Base-by-base conservation (phyloP, 1,139 yeast genomes). In the Protomyces inouyei region DNA sequence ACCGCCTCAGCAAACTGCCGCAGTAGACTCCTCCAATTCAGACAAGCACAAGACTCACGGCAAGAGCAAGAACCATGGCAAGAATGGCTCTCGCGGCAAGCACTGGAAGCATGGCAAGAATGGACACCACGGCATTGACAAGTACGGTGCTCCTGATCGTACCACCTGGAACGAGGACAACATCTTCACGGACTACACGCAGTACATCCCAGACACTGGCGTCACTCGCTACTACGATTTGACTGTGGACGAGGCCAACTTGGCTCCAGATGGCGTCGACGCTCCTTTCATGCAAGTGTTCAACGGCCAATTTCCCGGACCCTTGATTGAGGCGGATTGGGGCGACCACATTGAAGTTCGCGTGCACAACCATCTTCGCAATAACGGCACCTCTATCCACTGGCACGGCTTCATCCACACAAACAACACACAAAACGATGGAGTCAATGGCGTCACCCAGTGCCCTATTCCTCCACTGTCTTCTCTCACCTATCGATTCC, bases 391-490 rank as follows among this genome's bases (percentile, higher is more conserved):
- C 74, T 86, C 95, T 2, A 75, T 89, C 70, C 96, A 89, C 76
- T 87, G 88, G 83, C 96, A 89, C 75, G 96, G 96, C 55, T 73
- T 89, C 69, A 86, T 85, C 79, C 93, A 87, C 76, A 79, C 82
- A 67, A 86, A 84, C 8, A 74, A 85, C 6, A 79, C 77, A 70
- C 83, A 82, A 72, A 85, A 86, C 87, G 96, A 89, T 74, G 96
- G 96, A 61, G 91, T 93, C 6, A 87, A 85, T 71, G 81, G 84
- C 81, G 81, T 89, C 36, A 85, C 90, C 18, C 95, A 88, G 74
- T 88, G 96, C 77, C 93, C 93, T 40, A 85, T 89, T 67, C 83
- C 86, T 18, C 86, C 91, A 0, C 88, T 87, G 10, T 79, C 78
- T 66, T 81, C 86, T 1, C 82, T 85, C 86, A 88, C 78, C 14